Percentiles rank a stretch among this genome's conserved stretches.
These are phyloP conservation scores for Aspergillus transmontanensis DNA, from an alignment of 2,329 filamentous ascomycete genomes.

Conservation along the genomic window DNA sequence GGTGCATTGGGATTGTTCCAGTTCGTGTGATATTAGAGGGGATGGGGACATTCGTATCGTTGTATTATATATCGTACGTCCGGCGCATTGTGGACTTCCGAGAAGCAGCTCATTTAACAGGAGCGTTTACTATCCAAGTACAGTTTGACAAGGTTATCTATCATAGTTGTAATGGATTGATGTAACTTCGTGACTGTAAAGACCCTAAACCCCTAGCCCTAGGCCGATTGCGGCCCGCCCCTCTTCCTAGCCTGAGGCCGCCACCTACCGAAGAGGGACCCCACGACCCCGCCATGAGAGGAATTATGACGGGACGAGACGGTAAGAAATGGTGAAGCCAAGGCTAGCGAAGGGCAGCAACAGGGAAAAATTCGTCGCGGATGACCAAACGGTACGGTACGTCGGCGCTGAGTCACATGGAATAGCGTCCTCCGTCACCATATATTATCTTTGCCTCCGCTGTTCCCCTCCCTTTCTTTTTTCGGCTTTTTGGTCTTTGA, in stretches of 20 bases:
- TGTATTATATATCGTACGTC: background rate
- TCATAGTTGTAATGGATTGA: background rate
- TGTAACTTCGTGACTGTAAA: conserved; percentile 13
- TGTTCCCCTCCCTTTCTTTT: conserved; percentile 24
- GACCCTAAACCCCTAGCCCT: conserved; percentile 26
- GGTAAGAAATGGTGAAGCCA: background rate
- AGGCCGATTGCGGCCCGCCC: conserved; percentile 17
- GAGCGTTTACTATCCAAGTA: background rate
- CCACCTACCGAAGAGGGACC: conserved; percentile 18
- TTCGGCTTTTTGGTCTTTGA: conserved; percentile 31
- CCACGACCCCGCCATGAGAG: conserved; percentile 15
- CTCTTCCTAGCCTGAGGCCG: conserved; percentile 14
- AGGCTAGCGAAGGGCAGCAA: background rate
- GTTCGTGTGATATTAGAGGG: background rate
- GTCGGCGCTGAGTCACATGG: conserved; percentile 4
- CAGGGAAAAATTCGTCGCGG: background rate
- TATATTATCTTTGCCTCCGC: conserved; percentile 22
- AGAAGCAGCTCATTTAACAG: background rate
- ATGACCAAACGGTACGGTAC: conserved; percentile 2
- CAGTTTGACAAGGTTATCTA: background rate
- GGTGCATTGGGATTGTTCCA: conserved; percentile 1
- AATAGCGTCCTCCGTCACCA: background rate
- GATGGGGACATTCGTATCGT: background rate
- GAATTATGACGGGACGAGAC: conserved; percentile 5
- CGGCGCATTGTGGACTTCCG: background rate